phyloP scores from a whole-genome alignment of 371 early-diverging fungal species.

The Dinochytrium kinnereticum region DNA sequence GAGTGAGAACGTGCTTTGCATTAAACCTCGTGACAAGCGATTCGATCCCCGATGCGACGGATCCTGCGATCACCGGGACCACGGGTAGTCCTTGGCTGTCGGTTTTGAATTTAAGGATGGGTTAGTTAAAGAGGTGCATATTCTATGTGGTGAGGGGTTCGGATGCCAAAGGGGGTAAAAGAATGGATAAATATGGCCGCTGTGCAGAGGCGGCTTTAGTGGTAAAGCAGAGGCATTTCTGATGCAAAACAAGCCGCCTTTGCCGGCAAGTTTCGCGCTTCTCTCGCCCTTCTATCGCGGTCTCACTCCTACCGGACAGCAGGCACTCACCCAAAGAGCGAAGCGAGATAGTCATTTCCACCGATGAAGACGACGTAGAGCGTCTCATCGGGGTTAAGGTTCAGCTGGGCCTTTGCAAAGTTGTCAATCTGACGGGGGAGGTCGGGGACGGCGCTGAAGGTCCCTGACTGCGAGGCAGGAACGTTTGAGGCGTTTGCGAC shows the following conservation, averaged over 20 bases:
- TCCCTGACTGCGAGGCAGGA: not conserved
- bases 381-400: slow-evolving; percentile 18
- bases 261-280: too few species aligned
- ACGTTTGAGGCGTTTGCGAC: slow-evolving; percentile 17
- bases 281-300: too few species aligned
- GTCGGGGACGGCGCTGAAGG: slow-evolving; percentile 23
- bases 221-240: too few species aligned
- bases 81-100: not conserved
- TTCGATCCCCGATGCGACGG: not conserved
- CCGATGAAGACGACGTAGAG: slow-evolving; percentile 36
- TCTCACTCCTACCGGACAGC: too few species aligned
- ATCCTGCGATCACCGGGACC: not conserved
- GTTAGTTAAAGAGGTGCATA: too few species aligned
- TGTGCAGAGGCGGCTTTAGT: too few species aligned
- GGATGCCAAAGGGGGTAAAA: not conserved
- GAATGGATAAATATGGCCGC: not conserved
- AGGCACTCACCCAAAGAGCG: not conserved
- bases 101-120: too few species aligned
- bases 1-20: not conserved
- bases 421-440: slow-evolving; percentile 21
- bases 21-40: not conserved
- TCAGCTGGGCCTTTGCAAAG: not conserved
- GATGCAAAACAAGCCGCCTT: too few species aligned
- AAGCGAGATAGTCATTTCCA: slow-evolving; percentile 32
- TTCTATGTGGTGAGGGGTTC: too few species aligned